Conservation (phyloP, 805 yeast genomes). For the Cephaloascus fragrans region DNA sequence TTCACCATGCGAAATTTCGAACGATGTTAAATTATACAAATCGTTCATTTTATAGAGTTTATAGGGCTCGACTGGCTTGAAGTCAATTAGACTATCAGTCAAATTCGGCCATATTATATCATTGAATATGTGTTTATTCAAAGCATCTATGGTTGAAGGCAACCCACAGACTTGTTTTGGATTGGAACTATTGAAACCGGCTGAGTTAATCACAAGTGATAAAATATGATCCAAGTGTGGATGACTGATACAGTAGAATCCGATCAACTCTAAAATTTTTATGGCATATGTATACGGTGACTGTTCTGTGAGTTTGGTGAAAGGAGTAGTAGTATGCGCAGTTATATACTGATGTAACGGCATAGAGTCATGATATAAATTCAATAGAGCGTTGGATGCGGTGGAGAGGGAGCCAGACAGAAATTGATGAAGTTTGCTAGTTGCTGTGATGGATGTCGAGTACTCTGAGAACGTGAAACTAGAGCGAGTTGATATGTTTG, state of each 20-base stretch:
- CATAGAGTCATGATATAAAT: conserved; percentile 20
- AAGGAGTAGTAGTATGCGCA: conserved; percentile 15
- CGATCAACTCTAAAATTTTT: conserved; percentile 22
- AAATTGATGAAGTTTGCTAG: background rate
- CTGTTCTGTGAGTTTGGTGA: conserved; percentile 7
- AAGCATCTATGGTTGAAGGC: conserved; percentile 36
- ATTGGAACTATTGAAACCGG: conserved; percentile 27
- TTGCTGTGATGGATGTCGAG: background rate
- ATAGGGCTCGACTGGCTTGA: conserved; percentile 3
- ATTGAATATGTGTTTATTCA: conserved; percentile 56
- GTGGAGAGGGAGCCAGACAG: no score
- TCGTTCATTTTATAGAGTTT: conserved; percentile 5
- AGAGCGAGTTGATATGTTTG: background rate
- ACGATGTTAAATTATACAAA: conserved; percentile 16
- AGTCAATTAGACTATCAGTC: conserved; percentile 18
- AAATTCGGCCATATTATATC: conserved; percentile 75
- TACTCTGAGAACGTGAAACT: no score
- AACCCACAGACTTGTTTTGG: conserved; percentile 45
- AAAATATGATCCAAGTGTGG: conserved; percentile 77
- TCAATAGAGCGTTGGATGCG: conserved; percentile 8
- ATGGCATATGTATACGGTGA: conserved; percentile 19
- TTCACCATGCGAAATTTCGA: conserved; percentile 24
- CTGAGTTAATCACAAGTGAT: conserved; percentile 63
- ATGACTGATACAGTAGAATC: conserved; percentile 57
- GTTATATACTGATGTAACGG: conserved; percentile 13